Percentiles rank a stretch among this genome's conserved stretches.
Conservation (phyloP, 352 stramenopile genomes). For the Phytophthora pinifolia region DNA sequence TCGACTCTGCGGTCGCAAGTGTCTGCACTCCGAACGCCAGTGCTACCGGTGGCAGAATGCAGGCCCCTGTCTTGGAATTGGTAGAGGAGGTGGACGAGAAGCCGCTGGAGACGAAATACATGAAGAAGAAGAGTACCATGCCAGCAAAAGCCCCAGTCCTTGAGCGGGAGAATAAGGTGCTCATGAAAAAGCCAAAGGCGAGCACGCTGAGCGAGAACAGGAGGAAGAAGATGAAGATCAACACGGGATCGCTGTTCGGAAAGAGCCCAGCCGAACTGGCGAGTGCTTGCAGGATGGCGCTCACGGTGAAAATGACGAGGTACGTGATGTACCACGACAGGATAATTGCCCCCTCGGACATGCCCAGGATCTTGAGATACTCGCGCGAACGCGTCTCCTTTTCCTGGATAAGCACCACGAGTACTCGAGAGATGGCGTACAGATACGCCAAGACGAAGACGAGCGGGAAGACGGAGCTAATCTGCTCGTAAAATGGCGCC, state of each 20-base stretch:
- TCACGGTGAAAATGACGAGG: slow-evolving; percentile 71
- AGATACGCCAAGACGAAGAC: slow-evolving; percentile 88
- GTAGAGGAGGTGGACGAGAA: slow-evolving; percentile 44
- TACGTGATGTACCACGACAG: slow-evolving; percentile 86
- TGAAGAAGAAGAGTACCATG: slow-evolving; percentile 88
- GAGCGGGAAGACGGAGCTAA: slow-evolving; percentile 70
- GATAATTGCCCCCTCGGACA: slow-evolving; percentile 59
- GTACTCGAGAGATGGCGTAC: slow-evolving; percentile 67
- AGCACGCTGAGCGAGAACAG: slow-evolving; percentile 64
- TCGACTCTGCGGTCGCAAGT: slow-evolving; percentile 56
- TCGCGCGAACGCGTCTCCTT: slow-evolving; percentile 63
- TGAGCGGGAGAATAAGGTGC: slow-evolving; percentile 77
- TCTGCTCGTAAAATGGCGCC: slow-evolving; percentile 64
- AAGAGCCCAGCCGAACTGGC: slow-evolving; percentile 53
- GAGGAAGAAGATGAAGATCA: slow-evolving; percentile 77
- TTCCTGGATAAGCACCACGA: slow-evolving; percentile 86
- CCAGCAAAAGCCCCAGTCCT: slow-evolving; percentile 69
- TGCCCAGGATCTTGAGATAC: slow-evolving; percentile 74
- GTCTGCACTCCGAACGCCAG: slow-evolving; percentile 76
- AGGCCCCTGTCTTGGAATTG: slow-evolving; percentile 51
- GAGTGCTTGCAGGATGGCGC: slow-evolving; percentile 60
- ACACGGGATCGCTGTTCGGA: slow-evolving; percentile 36
- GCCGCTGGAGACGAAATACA: slow-evolving; percentile 79
- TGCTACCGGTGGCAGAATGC: slow-evolving; percentile 67
- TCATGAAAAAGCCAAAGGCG: slow-evolving; percentile 70